Conservation (phyloP, 2,329 filamentous ascomycete genomes). For the Hymenoscyphus fraxineus region DNA sequence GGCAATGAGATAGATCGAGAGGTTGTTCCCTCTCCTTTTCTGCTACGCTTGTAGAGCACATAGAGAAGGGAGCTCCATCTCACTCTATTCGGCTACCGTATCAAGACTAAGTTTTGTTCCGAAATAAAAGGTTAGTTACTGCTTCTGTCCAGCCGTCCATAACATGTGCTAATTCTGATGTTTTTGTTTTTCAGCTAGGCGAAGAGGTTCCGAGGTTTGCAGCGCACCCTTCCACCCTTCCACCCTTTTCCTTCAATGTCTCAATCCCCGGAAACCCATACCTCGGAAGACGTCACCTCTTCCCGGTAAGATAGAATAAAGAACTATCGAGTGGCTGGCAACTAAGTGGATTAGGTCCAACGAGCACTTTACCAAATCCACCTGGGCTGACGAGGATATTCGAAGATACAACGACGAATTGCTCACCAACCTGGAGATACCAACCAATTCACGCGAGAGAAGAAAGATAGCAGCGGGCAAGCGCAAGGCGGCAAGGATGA, state of each 20-base stretch:
- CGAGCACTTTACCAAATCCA: neutral
- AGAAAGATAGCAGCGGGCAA: neutral
- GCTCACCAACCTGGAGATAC: neutral
- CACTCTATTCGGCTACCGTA: neutral
- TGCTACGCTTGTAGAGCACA: neutral
- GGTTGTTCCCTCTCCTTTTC: neutral
- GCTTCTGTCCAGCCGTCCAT: neutral
- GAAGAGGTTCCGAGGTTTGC: neutral
- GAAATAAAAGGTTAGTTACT: neutral
- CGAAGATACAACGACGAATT: neutral
- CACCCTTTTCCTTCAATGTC: neutral
- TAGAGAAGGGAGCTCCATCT: neutral
- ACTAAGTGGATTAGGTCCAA: neutral
- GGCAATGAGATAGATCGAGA: neutral
- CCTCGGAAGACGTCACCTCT: neutral
- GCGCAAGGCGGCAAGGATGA: neutral
- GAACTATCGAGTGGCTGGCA: neutral
- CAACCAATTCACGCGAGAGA: neutral
- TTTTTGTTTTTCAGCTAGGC: neutral
- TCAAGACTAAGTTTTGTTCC: neutral
- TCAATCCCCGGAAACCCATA: neutral
- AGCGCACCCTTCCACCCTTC: neutral
- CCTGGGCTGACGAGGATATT: constrained; percentile 1
- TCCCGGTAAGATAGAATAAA: neutral
- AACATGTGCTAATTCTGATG: neutral